phyloP scores from a whole-genome alignment of 148 eudicot species.

The Camellia sinensis region DNA sequence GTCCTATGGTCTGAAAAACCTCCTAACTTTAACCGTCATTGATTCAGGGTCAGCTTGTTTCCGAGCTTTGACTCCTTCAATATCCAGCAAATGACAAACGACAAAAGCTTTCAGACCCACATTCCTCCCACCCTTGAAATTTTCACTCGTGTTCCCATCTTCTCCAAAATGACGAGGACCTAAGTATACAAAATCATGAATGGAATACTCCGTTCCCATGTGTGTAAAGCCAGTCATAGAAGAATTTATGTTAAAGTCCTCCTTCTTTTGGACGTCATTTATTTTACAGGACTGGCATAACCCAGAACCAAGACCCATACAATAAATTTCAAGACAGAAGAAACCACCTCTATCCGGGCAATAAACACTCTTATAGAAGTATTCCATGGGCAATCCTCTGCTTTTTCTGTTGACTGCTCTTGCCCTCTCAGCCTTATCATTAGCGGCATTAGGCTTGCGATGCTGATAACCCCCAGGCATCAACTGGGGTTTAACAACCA shows the following conservation, averaged over 20 bases:
- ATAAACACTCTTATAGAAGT: too few relatives aligned
- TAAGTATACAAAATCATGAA: conserved; percentile 71
- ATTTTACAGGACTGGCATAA: too few relatives aligned
- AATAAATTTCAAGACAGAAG: too few relatives aligned
- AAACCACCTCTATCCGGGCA: too few relatives aligned
- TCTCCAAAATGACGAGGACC: conserved; percentile 52
- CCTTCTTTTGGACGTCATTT: conserved; percentile 17
- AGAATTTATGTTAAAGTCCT: conserved; percentile 46
- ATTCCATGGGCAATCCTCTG: too few relatives aligned
- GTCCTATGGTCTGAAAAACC: conserved; percentile 90
- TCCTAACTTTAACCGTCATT: conserved; percentile 51
- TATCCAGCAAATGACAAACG: conserved; percentile 71
- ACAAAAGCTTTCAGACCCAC: conserved; percentile 92
- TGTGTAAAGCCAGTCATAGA: conserved; percentile 54
- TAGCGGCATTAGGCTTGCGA: too few relatives aligned
- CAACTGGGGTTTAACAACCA: too few relatives aligned
- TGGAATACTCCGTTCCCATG: conserved; percentile 56
- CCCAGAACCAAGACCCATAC: too few relatives aligned
- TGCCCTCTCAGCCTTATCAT: too few relatives aligned
- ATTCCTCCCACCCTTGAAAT: conserved; percentile 84
- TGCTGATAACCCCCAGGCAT: too few relatives aligned
- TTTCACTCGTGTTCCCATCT: conserved; percentile 46
- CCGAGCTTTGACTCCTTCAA: conserved; percentile 39
- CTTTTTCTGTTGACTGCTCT: too few relatives aligned
- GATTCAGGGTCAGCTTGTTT: conserved; percentile 48